These are phyloP conservation scores for Nigrospora oryzae DNA, from an alignment of 2,329 filamentous ascomycete genomes.

Conservation along the genomic window DNA sequence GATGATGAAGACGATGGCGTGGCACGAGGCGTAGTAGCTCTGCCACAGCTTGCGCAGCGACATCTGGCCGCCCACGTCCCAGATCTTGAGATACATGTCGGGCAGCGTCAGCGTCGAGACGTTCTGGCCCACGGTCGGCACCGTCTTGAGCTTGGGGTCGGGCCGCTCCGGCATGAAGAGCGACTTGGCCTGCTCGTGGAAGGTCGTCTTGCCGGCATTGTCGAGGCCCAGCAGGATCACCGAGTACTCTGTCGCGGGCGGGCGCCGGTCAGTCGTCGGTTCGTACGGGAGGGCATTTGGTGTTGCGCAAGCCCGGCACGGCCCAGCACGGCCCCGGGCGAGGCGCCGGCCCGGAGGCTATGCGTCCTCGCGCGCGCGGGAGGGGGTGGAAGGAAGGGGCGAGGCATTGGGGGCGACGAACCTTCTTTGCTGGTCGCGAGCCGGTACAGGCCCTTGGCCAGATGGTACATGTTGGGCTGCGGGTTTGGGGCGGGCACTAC, in stretches of 20 bases:
- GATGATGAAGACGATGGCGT: conserved; percentile 96
- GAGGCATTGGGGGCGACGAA: conserved; percentile 23
- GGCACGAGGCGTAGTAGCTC: conserved; percentile 86
- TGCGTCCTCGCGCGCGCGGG: background rate
- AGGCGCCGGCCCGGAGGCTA: too few species aligned
- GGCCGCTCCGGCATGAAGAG: conserved; percentile 61
- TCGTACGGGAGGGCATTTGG: background rate
- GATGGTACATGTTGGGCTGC: conserved; percentile 69
- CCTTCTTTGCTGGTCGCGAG: conserved; percentile 97
- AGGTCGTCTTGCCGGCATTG: conserved; percentile 97
- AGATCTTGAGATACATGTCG: conserved; percentile 96
- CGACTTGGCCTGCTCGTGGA: conserved; percentile 92
- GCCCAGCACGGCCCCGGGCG: too few species aligned
- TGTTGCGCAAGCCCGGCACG: background rate
- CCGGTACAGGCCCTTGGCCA: conserved; percentile 88
- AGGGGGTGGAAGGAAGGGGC: background rate
- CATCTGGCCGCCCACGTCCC: conserved; percentile 95
- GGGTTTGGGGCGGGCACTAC: background rate
- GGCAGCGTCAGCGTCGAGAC: conserved; percentile 84
- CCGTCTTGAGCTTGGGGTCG: conserved; percentile 69
- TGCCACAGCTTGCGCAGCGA: conserved; percentile 87
- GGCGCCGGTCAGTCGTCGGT: background rate
- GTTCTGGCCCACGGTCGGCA: conserved; percentile 95
- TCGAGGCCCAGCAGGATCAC: conserved; percentile 94
- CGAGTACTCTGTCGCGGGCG: conserved; percentile 68